Conservation (phyloP, 73 alveolate genomes). For the Paramecium octaurelia region DNA sequence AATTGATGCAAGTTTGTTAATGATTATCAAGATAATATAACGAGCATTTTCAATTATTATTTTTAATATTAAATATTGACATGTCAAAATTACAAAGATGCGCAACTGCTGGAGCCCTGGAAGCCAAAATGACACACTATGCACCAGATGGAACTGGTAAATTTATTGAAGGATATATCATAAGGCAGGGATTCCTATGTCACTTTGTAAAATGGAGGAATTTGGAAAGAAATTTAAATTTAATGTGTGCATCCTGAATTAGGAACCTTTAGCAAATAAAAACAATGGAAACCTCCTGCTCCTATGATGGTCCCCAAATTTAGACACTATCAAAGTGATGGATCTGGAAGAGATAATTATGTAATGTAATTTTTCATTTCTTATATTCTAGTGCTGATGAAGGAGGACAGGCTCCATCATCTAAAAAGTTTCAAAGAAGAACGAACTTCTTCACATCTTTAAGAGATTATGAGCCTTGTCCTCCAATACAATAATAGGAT, state of each 20-base stretch:
- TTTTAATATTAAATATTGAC: not conserved
- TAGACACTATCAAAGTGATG: not conserved
- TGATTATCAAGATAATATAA: not conserved
- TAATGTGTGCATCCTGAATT: not conserved
- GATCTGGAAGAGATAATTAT: constrained; percentile 17
- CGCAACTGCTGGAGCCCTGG: not conserved
- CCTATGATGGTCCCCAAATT: not conserved
- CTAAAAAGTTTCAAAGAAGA: not conserved
- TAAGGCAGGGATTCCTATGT: not conserved
- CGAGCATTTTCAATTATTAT: not conserved
- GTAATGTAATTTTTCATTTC: not conserved
- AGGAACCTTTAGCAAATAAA: not conserved
- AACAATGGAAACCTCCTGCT: not conserved
- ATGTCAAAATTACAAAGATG: not conserved
- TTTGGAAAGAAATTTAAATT: not conserved
- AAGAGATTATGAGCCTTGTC: not conserved
- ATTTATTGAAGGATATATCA: not conserved
- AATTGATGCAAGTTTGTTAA: too few relatives aligned
- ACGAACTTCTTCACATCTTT: not conserved
- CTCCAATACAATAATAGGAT: not conserved
- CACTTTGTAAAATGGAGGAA: not conserved
- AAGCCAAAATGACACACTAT: not conserved
- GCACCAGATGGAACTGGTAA: constrained; percentile 9
- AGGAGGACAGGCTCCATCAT: not conserved
- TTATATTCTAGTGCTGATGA: not conserved